Percentiles rank a stretch among this genome's conserved stretches.
Conservation (phyloP, 305 asterid genomes). For the Fraxinus angustifolia region DNA sequence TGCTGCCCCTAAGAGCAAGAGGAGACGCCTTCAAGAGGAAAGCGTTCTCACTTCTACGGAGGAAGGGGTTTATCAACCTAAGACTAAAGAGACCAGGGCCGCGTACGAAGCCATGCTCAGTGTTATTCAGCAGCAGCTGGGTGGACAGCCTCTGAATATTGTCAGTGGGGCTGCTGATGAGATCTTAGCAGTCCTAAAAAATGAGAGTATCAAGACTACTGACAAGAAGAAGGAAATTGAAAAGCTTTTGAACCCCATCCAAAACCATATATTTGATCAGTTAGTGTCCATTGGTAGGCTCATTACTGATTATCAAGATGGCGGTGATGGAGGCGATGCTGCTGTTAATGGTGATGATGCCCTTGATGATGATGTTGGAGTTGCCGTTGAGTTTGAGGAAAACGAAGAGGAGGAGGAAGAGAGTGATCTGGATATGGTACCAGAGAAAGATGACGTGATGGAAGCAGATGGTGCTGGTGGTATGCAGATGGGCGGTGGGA, state of each 20-base stretch:
- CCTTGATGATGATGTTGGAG: conserved; percentile 90
- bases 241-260: conserved; percentile 77
- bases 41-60: conserved; percentile 79
- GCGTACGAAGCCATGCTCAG: conserved; percentile 93
- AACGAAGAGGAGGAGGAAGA: conserved; percentile 91
- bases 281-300: conserved; percentile 63
- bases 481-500: conserved; percentile 96
- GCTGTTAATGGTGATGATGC: conserved; percentile 63
- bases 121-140: conserved; percentile 80
- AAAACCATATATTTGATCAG: conserved; percentile 53
- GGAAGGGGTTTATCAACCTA: conserved; percentile 92
- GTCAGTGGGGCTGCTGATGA: conserved; percentile 99
- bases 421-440: conserved; percentile 79
- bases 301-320: conserved; percentile 76
- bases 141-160: conserved; percentile 90
- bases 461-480: conserved; percentile 56
- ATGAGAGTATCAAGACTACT: conserved; percentile 61
- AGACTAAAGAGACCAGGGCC: conserved; percentile 88
- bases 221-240: conserved; percentile 95
- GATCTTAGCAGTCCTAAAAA: conserved; percentile 88
- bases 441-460: conserved; percentile 68
- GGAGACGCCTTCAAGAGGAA: conserved; percentile 85
- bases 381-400: conserved; percentile 97
- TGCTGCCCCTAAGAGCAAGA: conserved; percentile 55
- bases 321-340: conserved; percentile 50